These are phyloP conservation scores for Dactylonectria macrodidyma DNA, from an alignment of 2,329 filamentous ascomycete species.

Conservation along the genomic window DNA sequence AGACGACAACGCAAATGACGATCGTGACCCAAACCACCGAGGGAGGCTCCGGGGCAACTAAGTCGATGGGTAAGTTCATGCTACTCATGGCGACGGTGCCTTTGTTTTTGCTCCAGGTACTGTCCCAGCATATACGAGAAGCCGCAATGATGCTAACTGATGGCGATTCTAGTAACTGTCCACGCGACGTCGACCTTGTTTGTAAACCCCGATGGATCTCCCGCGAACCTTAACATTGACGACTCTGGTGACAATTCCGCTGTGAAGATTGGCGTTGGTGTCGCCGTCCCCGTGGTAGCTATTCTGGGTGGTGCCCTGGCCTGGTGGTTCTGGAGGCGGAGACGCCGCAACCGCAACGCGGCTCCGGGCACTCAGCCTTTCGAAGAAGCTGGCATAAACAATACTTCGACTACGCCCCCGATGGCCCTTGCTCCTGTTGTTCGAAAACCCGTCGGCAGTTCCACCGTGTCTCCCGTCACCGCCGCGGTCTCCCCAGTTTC, in stretches of 20 bases:
- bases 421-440: constrained; percentile 30
- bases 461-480: constrained; percentile 41
- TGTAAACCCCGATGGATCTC: constrained; percentile 42
- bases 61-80: constrained; percentile 49
- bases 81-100: constrained; percentile 44
- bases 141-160: constrained; percentile 15
- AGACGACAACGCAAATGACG: constrained; percentile 43
- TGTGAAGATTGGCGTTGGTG: constrained; percentile 42
- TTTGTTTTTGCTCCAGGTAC: constrained; percentile 49
- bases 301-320: constrained; percentile 26
- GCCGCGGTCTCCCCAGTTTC: constrained; percentile 36
- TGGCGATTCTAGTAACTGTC: constrained; percentile 39
- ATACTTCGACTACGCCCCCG: constrained; percentile 13
- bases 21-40: constrained; percentile 46
- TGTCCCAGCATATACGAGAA: constrained; percentile 30
- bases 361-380: constrained; percentile 25
- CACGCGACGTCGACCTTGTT: constrained; percentile 43
- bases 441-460: constrained; percentile 39
- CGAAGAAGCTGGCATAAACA: constrained; percentile 26
- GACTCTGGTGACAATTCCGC: constrained; percentile 26
- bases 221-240: constrained; percentile 25
- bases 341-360: constrained; percentile 30
- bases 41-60: constrained; percentile 38
- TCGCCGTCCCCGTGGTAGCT: constrained; percentile 36
- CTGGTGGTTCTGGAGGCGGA: constrained; percentile 37